Base-by-base conservation (phyloP, 2,329 filamentous ascomycete genomes). In the Ambrosiella cleistominuta region DNA sequence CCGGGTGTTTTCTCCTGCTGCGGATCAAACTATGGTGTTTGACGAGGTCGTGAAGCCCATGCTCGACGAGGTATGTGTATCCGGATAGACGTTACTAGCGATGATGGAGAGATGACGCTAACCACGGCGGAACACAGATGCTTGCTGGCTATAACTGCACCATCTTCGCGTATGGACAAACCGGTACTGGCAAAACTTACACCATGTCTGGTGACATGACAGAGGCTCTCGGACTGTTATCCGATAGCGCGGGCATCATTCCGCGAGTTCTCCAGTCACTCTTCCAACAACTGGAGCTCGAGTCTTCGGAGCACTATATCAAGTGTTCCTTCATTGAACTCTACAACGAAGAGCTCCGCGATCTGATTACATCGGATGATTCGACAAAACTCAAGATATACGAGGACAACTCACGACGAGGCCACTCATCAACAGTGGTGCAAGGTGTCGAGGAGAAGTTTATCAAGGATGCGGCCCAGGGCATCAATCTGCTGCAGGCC, bases 131-230 rank as follows among this genome's bases (percentile, higher is more conserved):
- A 35, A 50, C 37, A 19, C 64, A 95, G 88, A 95, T 97, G 77
- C 78, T 98, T 47, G 79, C 83, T 27, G 93, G 93, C 56, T 97
- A 88, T 72, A 98, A 98, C 69, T 98, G 93, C 72, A 98, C 93
- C 4, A 95, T 98, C 61, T 98, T 98, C 66, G 93, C 93, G 39
- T 98, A 98, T 68, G 93, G 93, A 35, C 93, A 98, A 69, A 98
- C 93, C 0, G 93, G 93, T 50, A 98, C 93, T 0, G 93, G 93
- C 65, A 98, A 98, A 70, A 98, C 93, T 12, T 98, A 98, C 70
- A 98, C 93, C 27, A 98, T 98, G 93, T 95, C 91, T 0, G 93
- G 93, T 58, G 91, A 98, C 69, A 96, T 98, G 81, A 87, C 80
- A 12, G 87, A 96, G 64, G 88, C 82, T 0, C 71, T 89, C 42